A percentile compares a stretch with the other conserved stretches of the same genome.
phyloP scores from a whole-genome alignment of 208 protist genomes.

The Trypanosoma platydactyli region DNA sequence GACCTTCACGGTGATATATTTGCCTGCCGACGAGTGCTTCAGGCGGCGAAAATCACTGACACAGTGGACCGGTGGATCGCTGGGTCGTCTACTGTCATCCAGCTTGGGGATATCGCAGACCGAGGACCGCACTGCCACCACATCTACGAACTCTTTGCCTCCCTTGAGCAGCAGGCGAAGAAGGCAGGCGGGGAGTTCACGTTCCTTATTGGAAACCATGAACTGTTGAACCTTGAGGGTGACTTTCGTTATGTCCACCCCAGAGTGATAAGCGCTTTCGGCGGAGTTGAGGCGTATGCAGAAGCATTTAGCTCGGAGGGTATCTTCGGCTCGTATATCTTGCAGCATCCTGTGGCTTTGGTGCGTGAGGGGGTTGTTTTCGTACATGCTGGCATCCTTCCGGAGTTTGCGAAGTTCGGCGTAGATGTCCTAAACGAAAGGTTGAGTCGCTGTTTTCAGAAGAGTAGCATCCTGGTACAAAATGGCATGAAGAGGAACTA shows the following conservation, averaged over 20 bases:
- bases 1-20: slow-evolving; percentile 64
- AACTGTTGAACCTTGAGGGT: slow-evolving; percentile 53
- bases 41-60: slow-evolving; percentile 42
- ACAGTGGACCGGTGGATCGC: slow-evolving; percentile 34
- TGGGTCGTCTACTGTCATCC: slow-evolving; percentile 52
- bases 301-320: slow-evolving; percentile 36
- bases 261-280: slow-evolving; percentile 25
- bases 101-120: slow-evolving; percentile 71
- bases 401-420: slow-evolving; percentile 27
- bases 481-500: not conserved
- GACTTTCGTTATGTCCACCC: slow-evolving; percentile 29
- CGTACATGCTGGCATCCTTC: slow-evolving; percentile 59
- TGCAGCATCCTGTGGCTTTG: slow-evolving; percentile 32
- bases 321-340: slow-evolving; percentile 43
- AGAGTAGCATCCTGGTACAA: not conserved
- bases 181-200: slow-evolving; percentile 51
- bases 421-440: slow-evolving; percentile 35
- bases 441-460: slow-evolving; percentile 14
- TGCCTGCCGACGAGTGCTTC: slow-evolving; percentile 34
- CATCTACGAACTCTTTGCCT: slow-evolving; percentile 50
- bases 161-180: slow-evolving; percentile 34
- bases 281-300: slow-evolving; percentile 23
- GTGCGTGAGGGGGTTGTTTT: slow-evolving; percentile 45
- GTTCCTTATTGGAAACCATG: slow-evolving; percentile 71
- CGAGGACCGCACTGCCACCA: slow-evolving; percentile 38